Evolutionary conservation across 2,329 filamentous ascomycete species (phyloP), one percentile per base, ranked within the genome.

Genomic region (Rhynchosporium agropyri): DNA sequence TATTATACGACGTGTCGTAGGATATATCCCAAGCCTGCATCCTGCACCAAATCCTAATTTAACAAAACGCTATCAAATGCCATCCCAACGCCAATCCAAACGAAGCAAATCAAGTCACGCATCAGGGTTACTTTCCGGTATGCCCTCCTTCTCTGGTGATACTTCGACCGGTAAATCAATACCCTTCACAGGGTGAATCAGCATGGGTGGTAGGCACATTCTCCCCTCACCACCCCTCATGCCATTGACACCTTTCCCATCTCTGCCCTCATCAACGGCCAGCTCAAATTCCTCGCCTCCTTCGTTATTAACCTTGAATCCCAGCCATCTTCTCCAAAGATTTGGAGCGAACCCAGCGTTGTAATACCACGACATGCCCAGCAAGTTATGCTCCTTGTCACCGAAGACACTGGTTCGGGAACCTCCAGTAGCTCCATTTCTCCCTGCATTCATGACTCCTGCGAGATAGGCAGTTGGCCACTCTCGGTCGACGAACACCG

Each of bases 341-440:
- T 91, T 91, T 2, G 87, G 84, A 6, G 90, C 87, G 73, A 97
- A 97, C 1, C 87, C 86, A 0, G 90, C 89, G 69, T 92, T 91
- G 76, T 96, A 97, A 76, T 95, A 97, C 92, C 92, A 98, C 26
- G 88, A 92, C 72, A 92, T 86, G 0, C 93, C 92, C 60, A 83
- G 82, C 73, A 97, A 89, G 76, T 97, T 97, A 76, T 95, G 91
- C 77, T 97, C 93, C 20, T 91, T 83, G 69, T 95, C 90, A 43
- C 90, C 91, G 73, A 91, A 94, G 20, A 94, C 83, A 12, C 87
- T 88, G 2, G 87, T 89, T 28, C 87, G 80, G 4, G 88, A 80
- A 33, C 89, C 91, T n/a, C 91, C 90, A 0, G 85, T 85, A 0
- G 89, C 86, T 13, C 89, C 90, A 73, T 91, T 90, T 40, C 83